phyloP scores from a whole-genome alignment of 2,329 filamentous ascomycete genomes.

The Verticillium zaregamsianum region DNA sequence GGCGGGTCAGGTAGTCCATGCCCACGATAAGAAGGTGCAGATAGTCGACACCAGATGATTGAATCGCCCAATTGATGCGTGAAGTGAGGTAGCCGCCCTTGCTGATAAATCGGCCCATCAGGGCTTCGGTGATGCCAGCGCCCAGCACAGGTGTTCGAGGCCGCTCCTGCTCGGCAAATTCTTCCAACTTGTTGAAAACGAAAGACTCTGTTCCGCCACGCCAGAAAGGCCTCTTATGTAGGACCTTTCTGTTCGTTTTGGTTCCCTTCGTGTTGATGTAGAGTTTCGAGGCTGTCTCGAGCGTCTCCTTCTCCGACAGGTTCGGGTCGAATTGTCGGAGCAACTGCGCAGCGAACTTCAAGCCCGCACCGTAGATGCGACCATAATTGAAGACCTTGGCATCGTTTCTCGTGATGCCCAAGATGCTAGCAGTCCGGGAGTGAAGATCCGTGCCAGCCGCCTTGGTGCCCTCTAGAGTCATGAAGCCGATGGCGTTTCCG shows the following conservation, averaged over 20 bases:
- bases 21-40: constrained; percentile 86
- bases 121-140: constrained; percentile 91
- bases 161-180: constrained; percentile 91
- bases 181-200: constrained; percentile 96
- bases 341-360: constrained; percentile 88
- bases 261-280: constrained; percentile 89
- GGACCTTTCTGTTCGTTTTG: constrained; percentile 69
- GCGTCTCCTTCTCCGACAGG: constrained; percentile 75
- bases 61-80: constrained; percentile 98
- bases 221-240: constrained; percentile 82
- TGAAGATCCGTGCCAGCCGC: constrained; percentile 90
- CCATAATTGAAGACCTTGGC: constrained; percentile 99
- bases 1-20: constrained; percentile 89
- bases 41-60: constrained; percentile 96
- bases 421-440: constrained; percentile 84
- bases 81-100: constrained; percentile 93
- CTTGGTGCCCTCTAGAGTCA: constrained; percentile 97
- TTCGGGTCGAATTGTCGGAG: constrained; percentile 89
- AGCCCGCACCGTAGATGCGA: constrained; percentile 94
- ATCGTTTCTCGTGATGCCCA: constrained; percentile 91
- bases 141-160: constrained; percentile 89
- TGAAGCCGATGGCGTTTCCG: constrained; percentile 96
- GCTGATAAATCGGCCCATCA: constrained; percentile 83
- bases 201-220: constrained; percentile 94
- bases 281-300: constrained; percentile 69